Base-by-base conservation (phyloP, 257 asterid genomes). In the Dorcoceras hygrometricum region DNA sequence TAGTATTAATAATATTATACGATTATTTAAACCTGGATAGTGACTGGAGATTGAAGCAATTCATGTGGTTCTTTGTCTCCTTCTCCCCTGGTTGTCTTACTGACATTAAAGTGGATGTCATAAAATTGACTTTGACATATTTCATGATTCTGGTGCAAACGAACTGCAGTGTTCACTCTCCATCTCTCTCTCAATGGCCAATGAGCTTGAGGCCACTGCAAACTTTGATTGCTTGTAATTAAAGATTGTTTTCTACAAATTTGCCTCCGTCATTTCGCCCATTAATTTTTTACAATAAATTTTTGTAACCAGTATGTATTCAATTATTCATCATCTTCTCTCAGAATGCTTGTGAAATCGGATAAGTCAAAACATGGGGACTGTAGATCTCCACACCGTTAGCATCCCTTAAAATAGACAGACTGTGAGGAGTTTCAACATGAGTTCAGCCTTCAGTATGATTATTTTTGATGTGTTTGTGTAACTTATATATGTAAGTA, bases 11-110 rank as follows among this genome's bases (percentile, higher is more conserved):
- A 5, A n/a, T 46, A 46, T 16, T 18, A 39, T 51, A 12, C 65
- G 53, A 20, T 66, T 50, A 56, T n/a, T 60, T 28, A 57, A 23
- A 54, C 54, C 14, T 19, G 48, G 62, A 20, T 29, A 55, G 34
- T 12, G 29, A 24, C 34, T 8, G 14, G 9, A 5, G 65, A 46
- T 6, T 66, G 61, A 23, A 46, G 60, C 70, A 54, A 59, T 26
- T 12, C 69, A 60, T 61, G 57, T 70, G 25, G 55, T 62, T 36
- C 26, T 25, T 0, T 46, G 10, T 46, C 7, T 6, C 61, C 56
- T 34, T 9, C 28, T 61, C 23, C 65, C 20, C 36, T 39, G 32
- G 7, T 9, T 46, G 54, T 46, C 22, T 46, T 18, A 18, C 10
- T 36, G 10, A 36, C 39, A 32, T 32, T 8, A 32, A 32, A 32